Percentiles rank a stretch among this genome's conserved stretches.
Evolutionary conservation across 768 basidiomycete species (phyloP).

Genomic region (Russula earlei): DNA sequence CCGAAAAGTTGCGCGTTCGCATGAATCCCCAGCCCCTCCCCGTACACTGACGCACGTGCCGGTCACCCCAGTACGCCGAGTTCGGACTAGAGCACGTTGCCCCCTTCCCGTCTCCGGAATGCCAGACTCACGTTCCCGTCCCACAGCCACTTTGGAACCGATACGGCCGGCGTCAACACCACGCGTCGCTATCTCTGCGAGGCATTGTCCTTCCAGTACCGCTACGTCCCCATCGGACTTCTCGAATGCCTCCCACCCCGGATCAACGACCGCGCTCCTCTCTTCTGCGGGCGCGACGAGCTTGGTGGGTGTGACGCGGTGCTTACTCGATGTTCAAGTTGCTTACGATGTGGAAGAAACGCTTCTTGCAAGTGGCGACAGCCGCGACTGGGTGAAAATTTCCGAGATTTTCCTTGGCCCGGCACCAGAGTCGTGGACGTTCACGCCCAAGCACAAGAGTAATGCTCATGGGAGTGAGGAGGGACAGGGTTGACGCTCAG

Average conservation of each 20-base stretch:
- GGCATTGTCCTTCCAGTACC: slow-evolving; percentile 90
- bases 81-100: slow-evolving; percentile 63
- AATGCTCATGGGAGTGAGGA: slow-evolving; percentile 58
- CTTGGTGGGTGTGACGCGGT: slow-evolving; percentile 47
- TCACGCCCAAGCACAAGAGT: slow-evolving; percentile 92
- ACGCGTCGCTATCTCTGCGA: slow-evolving; percentile 92
- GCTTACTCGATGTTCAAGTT: neutral
- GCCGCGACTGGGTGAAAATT: slow-evolving; percentile 85
- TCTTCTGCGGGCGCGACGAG: slow-evolving; percentile 80
- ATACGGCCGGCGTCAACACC: slow-evolving; percentile 83
- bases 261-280: slow-evolving; percentile 87
- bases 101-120: neutral
- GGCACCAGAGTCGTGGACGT: slow-evolving; percentile 72
- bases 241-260: slow-evolving; percentile 70
- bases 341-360: slow-evolving; percentile 46
- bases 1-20: slow-evolving; percentile 42
- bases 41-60: neutral
- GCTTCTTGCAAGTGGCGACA: slow-evolving; percentile 67
- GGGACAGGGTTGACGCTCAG: slow-evolving; percentile 41
- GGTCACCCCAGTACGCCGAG: slow-evolving; percentile 65
- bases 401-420: slow-evolving; percentile 94
- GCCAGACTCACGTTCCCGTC: neutral
- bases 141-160: slow-evolving; percentile 70
- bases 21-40: neutral
- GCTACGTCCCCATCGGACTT: slow-evolving; percentile 90